A percentile compares a stretch with the other conserved stretches of the same genome.
These are phyloP conservation scores for Phytophthora sojae DNA, from an alignment of 352 stramenopile genomes.

Conservation along the genomic window DNA sequence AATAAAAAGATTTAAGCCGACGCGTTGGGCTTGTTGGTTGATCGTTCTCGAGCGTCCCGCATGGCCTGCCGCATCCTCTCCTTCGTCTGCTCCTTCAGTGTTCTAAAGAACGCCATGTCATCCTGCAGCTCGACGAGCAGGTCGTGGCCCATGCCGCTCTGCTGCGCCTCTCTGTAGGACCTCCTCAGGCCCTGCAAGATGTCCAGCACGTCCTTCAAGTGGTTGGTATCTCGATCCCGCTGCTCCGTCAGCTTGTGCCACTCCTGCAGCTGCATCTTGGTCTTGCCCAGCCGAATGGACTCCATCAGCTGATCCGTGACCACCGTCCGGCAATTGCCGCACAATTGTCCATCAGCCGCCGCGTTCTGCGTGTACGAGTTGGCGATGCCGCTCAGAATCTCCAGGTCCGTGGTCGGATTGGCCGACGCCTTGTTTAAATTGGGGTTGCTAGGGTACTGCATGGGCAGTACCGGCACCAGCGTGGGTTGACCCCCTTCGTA, in stretches of 20 bases:
- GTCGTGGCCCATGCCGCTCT: slow-evolving; percentile 61
- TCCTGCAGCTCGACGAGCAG: slow-evolving; percentile 68
- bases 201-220: slow-evolving; percentile 68
- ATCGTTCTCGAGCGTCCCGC: slow-evolving; percentile 48
- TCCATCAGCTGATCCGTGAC: slow-evolving; percentile 82
- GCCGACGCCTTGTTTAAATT: slow-evolving; percentile 31
- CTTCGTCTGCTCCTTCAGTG: slow-evolving; percentile 74
- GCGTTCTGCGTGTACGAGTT: slow-evolving; percentile 81
- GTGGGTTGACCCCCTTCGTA: slow-evolving; percentile 56
- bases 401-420: slow-evolving; percentile 67
- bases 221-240: slow-evolving; percentile 68
- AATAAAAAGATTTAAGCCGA: slow-evolving; percentile 30
- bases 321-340: slow-evolving; percentile 65
- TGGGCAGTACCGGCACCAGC: slow-evolving; percentile 62
- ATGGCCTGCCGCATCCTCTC: slow-evolving; percentile 72
- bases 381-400: slow-evolving; percentile 87
- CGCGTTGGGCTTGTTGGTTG: slow-evolving; percentile 33
- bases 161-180: slow-evolving; percentile 58
- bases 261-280: slow-evolving; percentile 74
- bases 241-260: slow-evolving; percentile 59
- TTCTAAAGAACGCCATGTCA: slow-evolving; percentile 78
- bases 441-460: slow-evolving; percentile 64
- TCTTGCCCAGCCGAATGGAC: slow-evolving; percentile 74
- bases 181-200: slow-evolving; percentile 61
- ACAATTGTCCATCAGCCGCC: slow-evolving; percentile 58